Conservation (phyloP, 345 rosid genomes). For the Excoecaria cochinchinensis region DNA sequence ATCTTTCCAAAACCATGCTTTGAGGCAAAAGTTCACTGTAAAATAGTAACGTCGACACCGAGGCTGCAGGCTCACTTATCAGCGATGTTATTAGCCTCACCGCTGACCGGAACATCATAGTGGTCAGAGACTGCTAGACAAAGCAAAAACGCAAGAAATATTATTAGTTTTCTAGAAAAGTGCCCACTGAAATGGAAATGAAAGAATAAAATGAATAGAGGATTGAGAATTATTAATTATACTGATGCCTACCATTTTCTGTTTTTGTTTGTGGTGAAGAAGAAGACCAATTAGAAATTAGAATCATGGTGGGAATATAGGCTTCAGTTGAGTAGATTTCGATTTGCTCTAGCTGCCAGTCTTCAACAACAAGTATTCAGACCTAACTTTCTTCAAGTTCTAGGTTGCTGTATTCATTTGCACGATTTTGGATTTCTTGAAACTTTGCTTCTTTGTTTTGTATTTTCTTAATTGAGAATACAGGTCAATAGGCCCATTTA, state of each 20-base stretch:
- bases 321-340: background rate
- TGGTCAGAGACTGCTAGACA: constrained; percentile 36
- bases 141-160: background rate
- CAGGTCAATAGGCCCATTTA: too few species aligned
- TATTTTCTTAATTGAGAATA: too few species aligned
- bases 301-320: background rate
- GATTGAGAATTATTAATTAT: background rate
- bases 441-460: too few species aligned
- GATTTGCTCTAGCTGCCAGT: constrained; percentile 15
- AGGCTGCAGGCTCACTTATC: constrained; percentile 33
- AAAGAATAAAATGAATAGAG: background rate
- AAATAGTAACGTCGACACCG: constrained; percentile 43
- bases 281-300: background rate
- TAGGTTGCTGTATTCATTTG: too few species aligned
- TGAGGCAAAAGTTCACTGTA: constrained; percentile 55
- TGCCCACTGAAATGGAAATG: background rate
- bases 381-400: constrained; percentile 28
- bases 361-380: constrained; percentile 37
- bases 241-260: constrained; percentile 31
- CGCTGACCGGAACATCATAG: constrained; percentile 45
- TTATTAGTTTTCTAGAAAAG: too few species aligned
- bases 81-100: constrained; percentile 35
- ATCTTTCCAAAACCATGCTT: constrained; percentile 32
- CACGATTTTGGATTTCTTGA: too few species aligned
- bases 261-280: constrained; percentile 5